Percentiles rank a stretch among this genome's conserved stretches.
Evolutionary conservation across 2,329 filamentous ascomycete genomes (phyloP).

Genomic region (Clarireedia monteithiana): DNA sequence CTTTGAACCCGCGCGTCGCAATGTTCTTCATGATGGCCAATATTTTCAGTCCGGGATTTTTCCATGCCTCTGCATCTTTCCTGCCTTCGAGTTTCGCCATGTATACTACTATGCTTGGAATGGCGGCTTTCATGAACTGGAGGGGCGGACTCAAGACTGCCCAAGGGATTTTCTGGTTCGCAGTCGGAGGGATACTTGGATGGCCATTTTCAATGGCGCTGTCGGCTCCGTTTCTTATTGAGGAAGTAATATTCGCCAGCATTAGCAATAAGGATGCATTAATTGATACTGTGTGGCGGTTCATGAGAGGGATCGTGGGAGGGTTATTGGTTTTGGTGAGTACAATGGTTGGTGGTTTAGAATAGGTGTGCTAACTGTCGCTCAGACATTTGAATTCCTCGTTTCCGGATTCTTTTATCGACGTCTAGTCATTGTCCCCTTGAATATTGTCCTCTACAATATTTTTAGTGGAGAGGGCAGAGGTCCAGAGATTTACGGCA

Average conservation of each 20-base stretch:
- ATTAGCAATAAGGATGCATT: slow-evolving; percentile 51
- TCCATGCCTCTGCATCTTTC: slow-evolving; percentile 80
- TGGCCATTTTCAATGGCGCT: slow-evolving; percentile 92
- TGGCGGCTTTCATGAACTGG: slow-evolving; percentile 88
- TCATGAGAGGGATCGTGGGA: slow-evolving; percentile 56
- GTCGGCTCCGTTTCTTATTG: slow-evolving; percentile 69
- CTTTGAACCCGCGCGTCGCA: slow-evolving; percentile 75
- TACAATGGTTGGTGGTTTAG: slow-evolving; percentile 23
- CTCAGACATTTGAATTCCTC: slow-evolving; percentile 58
- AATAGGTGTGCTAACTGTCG: not conserved
- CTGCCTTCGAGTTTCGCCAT: slow-evolving; percentile 95
- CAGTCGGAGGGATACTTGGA: slow-evolving; percentile 73
- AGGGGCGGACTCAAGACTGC: slow-evolving; percentile 70
- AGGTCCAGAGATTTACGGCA: slow-evolving; percentile 89
- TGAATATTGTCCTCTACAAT: slow-evolving; percentile 96
- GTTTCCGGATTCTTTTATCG: slow-evolving; percentile 83
- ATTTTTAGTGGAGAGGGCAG: slow-evolving; percentile 71
- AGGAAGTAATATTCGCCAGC: slow-evolving; percentile 58
- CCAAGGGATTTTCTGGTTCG: slow-evolving; percentile 84
- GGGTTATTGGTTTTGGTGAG: slow-evolving; percentile 27
- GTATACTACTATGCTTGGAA: slow-evolving; percentile 83
- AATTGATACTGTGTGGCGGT: slow-evolving; percentile 49
- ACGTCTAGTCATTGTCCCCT: slow-evolving; percentile 67
- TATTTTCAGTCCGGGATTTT: slow-evolving; percentile 81
- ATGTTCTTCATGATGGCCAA: slow-evolving; percentile 75